Evolutionary conservation across 768 basidiomycete species (phyloP).

Genomic region (Trametes villosa): DNA sequence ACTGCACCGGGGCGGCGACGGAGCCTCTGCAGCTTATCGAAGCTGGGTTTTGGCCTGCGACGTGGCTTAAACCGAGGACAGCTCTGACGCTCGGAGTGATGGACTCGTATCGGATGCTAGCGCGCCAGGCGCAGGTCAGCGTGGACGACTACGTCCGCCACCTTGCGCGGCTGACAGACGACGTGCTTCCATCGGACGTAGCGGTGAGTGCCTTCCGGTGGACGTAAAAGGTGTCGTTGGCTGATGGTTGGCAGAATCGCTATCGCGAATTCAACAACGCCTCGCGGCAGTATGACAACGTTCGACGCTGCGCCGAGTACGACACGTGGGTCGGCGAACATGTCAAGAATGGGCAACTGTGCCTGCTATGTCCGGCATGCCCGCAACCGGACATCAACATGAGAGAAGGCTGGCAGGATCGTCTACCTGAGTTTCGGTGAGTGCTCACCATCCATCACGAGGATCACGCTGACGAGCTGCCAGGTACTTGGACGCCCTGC

Average conservation of each 20-base stretch:
- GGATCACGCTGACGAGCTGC: background rate
- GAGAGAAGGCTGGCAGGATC: conserved; percentile 21
- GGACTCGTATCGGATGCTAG: background rate
- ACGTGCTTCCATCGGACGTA: background rate
- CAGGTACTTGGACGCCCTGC: conserved; percentile 21
- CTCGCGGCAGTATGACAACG: background rate
- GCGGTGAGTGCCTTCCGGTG: background rate
- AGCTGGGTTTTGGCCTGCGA: conserved; percentile 1
- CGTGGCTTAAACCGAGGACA: conserved; percentile 3
- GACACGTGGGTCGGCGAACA: background rate
- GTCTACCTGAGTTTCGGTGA: background rate
- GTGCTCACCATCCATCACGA: background rate
- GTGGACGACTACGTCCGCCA: background rate
- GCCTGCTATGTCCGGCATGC: conserved; percentile 30
- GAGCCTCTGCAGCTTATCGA: background rate
- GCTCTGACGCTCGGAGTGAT: background rate
- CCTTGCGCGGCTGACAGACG: background rate
- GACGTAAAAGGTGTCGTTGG: too few species aligned
- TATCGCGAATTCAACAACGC: conserved; percentile 4
- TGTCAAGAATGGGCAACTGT: conserved; percentile 10
- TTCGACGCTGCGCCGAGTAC: background rate
- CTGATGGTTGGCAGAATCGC: conserved; percentile 1
- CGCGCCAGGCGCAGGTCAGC: background rate
- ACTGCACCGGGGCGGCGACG: background rate
- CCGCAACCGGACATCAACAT: conserved; percentile 28